Conservation (phyloP, 148 eudicot species). For the Gaultheria prostrata region DNA sequence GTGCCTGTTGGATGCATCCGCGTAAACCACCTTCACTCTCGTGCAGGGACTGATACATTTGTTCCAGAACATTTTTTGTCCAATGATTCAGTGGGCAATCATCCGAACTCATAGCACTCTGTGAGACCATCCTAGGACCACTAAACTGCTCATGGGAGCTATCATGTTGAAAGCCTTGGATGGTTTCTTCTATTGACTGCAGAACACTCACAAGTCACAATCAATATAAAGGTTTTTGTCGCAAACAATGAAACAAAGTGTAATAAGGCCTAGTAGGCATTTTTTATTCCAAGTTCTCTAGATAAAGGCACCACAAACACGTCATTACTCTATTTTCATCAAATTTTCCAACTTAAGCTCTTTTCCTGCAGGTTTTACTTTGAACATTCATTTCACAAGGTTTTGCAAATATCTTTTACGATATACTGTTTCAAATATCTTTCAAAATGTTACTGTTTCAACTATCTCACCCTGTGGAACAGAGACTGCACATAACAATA, state of each 20-base stretch:
- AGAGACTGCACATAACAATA: not conserved
- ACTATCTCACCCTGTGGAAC: not conserved
- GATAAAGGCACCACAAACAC: not conserved
- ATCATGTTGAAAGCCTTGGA: slow-evolving; percentile 24
- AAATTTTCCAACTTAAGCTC: not conserved
- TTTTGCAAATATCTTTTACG: not conserved
- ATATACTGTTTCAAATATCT: too few species aligned
- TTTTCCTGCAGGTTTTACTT: not conserved
- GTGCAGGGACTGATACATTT: slow-evolving; percentile 41
- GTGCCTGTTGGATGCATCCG: slow-evolving; percentile 40
- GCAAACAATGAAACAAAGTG: not conserved
- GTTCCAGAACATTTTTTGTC: slow-evolving; percentile 43
- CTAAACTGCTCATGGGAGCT: slow-evolving; percentile 32
- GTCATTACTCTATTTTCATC: not conserved
- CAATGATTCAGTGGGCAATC: slow-evolving; percentile 42
- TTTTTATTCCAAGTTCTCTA: not conserved
- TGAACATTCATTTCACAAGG: not conserved
- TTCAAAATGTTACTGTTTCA: not conserved
- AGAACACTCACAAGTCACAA: not conserved
- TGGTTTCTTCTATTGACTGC: slow-evolving; percentile 33
- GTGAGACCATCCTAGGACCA: slow-evolving; percentile 33
- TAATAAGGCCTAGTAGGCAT: not conserved
- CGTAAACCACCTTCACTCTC: slow-evolving; percentile 43
- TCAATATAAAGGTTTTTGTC: not conserved
- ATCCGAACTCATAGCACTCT: slow-evolving; percentile 34